phyloP scores from a whole-genome alignment of 2,329 filamentous ascomycete species.

The Pyrenochaeta sp. region DNA sequence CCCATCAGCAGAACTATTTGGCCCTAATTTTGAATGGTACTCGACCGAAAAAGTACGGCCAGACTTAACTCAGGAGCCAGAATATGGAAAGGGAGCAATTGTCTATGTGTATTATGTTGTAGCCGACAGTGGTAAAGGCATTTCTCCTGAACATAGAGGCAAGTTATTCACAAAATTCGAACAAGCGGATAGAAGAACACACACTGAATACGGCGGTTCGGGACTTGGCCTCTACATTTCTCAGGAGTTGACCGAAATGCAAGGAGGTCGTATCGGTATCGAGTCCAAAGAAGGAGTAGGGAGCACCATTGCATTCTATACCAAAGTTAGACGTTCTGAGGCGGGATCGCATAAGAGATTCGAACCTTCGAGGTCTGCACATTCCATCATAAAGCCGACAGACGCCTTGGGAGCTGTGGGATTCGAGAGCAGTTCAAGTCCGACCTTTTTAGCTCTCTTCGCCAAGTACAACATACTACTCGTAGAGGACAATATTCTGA shows the following conservation, averaged over 20 bases:
- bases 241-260: slow-evolving; percentile 33
- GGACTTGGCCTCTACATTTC: slow-evolving; percentile 36
- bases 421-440: no score
- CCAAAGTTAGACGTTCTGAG: slow-evolving; percentile 16
- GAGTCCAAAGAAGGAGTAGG: slow-evolving; percentile 26
- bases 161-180: slow-evolving; percentile 36
- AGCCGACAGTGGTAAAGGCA: slow-evolving; percentile 13
- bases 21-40: slow-evolving; percentile 19
- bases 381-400: no score
- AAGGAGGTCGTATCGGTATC: slow-evolving; percentile 37
- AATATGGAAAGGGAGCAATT: slow-evolving; percentile 10
- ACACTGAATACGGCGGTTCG: slow-evolving; percentile 33
- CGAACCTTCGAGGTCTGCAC: no score
- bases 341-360: neutral
- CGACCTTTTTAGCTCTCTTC: no score
- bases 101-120: slow-evolving; percentile 18
- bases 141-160: slow-evolving; percentile 11
- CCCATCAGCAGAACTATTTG: slow-evolving; percentile 5
- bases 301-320: slow-evolving; percentile 37
- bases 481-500: slow-evolving; percentile 46
- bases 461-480: no score
- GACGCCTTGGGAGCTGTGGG: no score
- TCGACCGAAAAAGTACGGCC: neutral
- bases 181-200: slow-evolving; percentile 34
- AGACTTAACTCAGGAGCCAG: neutral